Conservation (phyloP, 345 rosid genomes). For the Murraya koenigii region DNA sequence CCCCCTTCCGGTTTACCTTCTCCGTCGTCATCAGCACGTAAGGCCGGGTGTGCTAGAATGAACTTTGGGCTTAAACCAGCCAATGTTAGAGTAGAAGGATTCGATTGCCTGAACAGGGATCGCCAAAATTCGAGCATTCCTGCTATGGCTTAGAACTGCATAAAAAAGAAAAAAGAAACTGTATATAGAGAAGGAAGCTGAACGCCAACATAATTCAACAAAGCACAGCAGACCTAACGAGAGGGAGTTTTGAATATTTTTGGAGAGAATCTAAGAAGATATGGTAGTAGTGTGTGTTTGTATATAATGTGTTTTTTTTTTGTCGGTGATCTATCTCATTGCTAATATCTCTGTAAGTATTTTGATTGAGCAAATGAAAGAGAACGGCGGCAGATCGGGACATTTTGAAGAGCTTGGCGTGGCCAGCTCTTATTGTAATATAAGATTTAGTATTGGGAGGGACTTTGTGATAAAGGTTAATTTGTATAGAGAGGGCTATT, state of each 20-base stretch:
- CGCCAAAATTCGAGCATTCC: slow-evolving; percentile 93
- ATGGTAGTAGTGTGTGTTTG: slow-evolving; percentile 33
- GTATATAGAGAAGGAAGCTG: slow-evolving; percentile 61
- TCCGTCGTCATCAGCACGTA: slow-evolving; percentile 60
- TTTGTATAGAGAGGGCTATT: slow-evolving; percentile 36
- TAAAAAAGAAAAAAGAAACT: slow-evolving; percentile 29
- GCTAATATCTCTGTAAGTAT: slow-evolving; percentile 40
- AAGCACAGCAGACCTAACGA: slow-evolving; percentile 31
- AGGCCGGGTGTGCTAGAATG: slow-evolving; percentile 68
- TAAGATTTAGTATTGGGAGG: slow-evolving; percentile 18
- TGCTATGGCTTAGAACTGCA: slow-evolving; percentile 79
- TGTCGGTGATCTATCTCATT: slow-evolving; percentile 24
- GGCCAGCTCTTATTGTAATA: slow-evolving; percentile 34
- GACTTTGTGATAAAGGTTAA: slow-evolving; percentile 2
- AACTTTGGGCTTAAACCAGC: slow-evolving; percentile 82
- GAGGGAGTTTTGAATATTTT: slow-evolving; percentile 39
- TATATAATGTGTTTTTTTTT: slow-evolving; percentile 17
- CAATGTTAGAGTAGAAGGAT: slow-evolving; percentile 99
- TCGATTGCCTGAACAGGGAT: slow-evolving; percentile 97
- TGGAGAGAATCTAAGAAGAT: slow-evolving; percentile 19
- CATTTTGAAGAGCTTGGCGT: slow-evolving; percentile 19
- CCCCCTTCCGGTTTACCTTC: slow-evolving; percentile 55
- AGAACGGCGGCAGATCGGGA: slow-evolving; percentile 19
- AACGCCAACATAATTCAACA: slow-evolving; percentile 28
- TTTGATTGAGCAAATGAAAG: slow-evolving; percentile 26